A percentile compares a stretch with the other conserved stretches of the same genome.
Conservation (phyloP, 1,139 yeast species). For the Pichia sp. region DNA sequence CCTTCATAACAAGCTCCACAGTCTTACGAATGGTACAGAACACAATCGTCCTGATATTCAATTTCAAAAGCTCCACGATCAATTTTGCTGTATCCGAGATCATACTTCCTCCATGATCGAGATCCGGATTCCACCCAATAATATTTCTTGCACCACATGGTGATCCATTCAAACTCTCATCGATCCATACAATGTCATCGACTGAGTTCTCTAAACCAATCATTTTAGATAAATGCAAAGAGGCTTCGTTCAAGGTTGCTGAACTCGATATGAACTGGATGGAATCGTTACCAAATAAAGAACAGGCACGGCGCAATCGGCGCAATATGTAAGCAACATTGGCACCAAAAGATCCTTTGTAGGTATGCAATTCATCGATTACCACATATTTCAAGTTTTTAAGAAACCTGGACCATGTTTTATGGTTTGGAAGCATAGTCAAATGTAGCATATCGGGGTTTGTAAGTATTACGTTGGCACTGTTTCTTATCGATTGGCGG, state of each 20-base stretch:
- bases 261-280: slow-evolving; percentile 81
- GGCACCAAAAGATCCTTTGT: slow-evolving; percentile 86
- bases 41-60: slow-evolving; percentile 74
- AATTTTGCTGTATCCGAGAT: slow-evolving; percentile 74
- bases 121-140: slow-evolving; percentile 80
- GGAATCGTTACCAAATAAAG: slow-evolving; percentile 45
- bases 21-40: slow-evolving; percentile 84
- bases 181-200: slow-evolving; percentile 60
- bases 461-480: slow-evolving; percentile 79
- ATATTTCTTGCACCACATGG: slow-evolving; percentile 75
- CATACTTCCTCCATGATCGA: slow-evolving; percentile 62
- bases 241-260: slow-evolving; percentile 80
- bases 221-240: slow-evolving; percentile 61
- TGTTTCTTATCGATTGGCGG: slow-evolving; percentile 50
- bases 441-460: slow-evolving; percentile 94
- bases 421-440: slow-evolving; percentile 71
- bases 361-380: slow-evolving; percentile 86
- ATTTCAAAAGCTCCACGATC: slow-evolving; percentile 57
- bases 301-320: slow-evolving; percentile 61
- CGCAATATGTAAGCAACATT: slow-evolving; percentile 85
- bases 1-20: slow-evolving; percentile 85
- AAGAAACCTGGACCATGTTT: slow-evolving; percentile 69
- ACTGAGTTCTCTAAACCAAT: slow-evolving; percentile 53
- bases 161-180: slow-evolving; percentile 66
- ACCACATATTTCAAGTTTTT: slow-evolving; percentile 65